Evolutionary conservation across 352 stramenopile genomes (phyloP).

Genomic region (Phytophthora foliorum): DNA sequence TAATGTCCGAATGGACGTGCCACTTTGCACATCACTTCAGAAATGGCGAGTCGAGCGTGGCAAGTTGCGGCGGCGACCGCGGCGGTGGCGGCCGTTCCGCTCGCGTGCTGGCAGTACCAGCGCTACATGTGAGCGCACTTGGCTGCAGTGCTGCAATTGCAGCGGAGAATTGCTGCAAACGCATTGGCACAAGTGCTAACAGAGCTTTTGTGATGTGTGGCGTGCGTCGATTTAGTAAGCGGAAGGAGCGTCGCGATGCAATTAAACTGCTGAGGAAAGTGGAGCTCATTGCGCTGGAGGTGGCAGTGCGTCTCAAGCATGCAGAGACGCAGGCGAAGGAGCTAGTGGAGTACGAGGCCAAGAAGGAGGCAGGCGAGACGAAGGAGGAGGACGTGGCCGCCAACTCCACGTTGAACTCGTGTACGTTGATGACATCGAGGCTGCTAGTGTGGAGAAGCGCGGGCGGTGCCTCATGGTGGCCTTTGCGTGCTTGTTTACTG

Average conservation of each 20-base stretch:
- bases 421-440: conserved; percentile 31
- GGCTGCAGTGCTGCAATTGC: background rate
- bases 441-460: background rate
- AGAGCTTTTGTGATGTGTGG: conserved; percentile 20
- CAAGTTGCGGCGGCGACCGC: conserved; percentile 22
- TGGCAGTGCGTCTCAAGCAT: conserved; percentile 71
- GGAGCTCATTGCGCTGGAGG: conserved; percentile 74
- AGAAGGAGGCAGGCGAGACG: conserved; percentile 26
- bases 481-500: background rate
- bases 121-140: conserved; percentile 28
- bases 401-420: conserved; percentile 74
- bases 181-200: conserved; percentile 15
- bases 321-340: conserved; percentile 77
- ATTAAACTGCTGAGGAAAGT: conserved; percentile 80
- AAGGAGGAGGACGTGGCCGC: conserved; percentile 29
- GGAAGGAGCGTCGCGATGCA: conserved; percentile 47
- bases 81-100: conserved; percentile 44
- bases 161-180: background rate
- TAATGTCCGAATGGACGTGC: conserved; percentile 10
- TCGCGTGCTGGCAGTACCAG: conserved; percentile 51
- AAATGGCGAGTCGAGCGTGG: conserved; percentile 36
- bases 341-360: conserved; percentile 55
- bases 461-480: too few species aligned
- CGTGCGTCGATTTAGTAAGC: conserved; percentile 19
- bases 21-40: conserved; percentile 4